Evolutionary conservation across 768 basidiomycete species (phyloP).

Genomic region (Pholiota molesta): DNA sequence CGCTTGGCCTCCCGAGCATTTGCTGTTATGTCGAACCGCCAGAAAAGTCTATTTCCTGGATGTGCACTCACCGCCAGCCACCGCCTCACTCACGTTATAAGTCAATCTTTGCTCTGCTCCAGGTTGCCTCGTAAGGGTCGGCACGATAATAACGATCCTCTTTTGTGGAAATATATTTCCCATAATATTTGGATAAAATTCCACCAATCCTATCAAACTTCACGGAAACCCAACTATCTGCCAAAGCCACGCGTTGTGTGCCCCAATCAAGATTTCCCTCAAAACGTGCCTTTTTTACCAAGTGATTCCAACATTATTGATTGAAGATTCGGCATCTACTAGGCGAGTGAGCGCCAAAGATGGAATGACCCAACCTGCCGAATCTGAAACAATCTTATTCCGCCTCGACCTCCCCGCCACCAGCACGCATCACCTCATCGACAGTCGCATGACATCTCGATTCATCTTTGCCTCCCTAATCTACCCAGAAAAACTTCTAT

Average conservation of each 20-base stretch:
- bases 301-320: constrained; percentile 2
- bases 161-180: background rate
- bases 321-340: constrained; percentile 6
- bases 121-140: background rate
- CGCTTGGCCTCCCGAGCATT: background rate
- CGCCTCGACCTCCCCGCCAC: constrained; percentile 9
- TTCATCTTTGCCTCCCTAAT: constrained; percentile 1
- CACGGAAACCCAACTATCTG: background rate
- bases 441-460: constrained; percentile 5
- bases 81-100: background rate
- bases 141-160: background rate
- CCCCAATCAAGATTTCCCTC: constrained; percentile 8
- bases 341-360: constrained; percentile 4
- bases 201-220: background rate
- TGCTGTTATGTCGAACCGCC: background rate
- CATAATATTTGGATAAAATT: background rate
- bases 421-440: constrained; percentile 1
- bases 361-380: background rate
- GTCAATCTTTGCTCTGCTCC: background rate
- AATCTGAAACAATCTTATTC: constrained; percentile 7
- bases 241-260: background rate
- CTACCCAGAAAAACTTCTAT: constrained; percentile 3
- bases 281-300: constrained; percentile 6
- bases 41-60: background rate
- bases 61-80: background rate